Evolutionary conservation across 139 green algal species (phyloP), one percentile per base, ranked within the genome.

Genomic region (Trebouxia sp.): DNA sequence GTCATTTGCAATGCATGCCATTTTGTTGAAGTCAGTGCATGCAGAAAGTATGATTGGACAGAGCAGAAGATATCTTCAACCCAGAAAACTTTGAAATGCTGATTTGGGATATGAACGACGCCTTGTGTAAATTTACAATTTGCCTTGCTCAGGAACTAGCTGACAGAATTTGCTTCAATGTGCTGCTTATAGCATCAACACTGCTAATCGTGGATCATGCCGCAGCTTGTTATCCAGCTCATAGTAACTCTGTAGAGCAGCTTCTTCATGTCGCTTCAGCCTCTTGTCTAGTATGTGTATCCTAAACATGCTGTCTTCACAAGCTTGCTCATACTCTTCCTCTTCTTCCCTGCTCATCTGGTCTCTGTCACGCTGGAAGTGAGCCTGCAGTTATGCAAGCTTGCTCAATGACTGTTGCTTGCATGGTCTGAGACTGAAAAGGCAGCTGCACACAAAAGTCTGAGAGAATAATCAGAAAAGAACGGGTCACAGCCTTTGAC

Each of bases 231-330:
- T 84, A 79, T 97, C 93, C 41, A 97, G 83, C 55, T 93, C 87
- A 78, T 94, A 94, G 87, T 95, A 97, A 85, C 94, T 94, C 65
- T 93, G 83, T 55, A 96, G 86, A 24, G 93, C 91, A 65, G 93
- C 86, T 87, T 96, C 93, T 81, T 97, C 92, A 83, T 97, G 93
- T 20, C 89, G 82, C 81, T 94, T 92, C 38, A 96, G 87, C 9
- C 93, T 84, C 83, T 93, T 89, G 86, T 97, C 89, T 50, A 95
- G 82, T 58, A 96, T 94, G 83, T 93, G 88, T 30, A 93, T 90
- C 15, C 87, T 80, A 83, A 94, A 93, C 45, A 85, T 79, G 55
- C 53, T 82, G 84, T 94, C 89, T 78, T 94, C 90, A 41, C 85
- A 89, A n/a, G 85, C 86, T 43, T 85, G 81, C 84, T 96, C 92